A percentile compares a stretch with the other conserved stretches of the same genome.
phyloP scores from a whole-genome alignment of 2,329 filamentous ascomycete species.

The Kalmusia sp. region DNA sequence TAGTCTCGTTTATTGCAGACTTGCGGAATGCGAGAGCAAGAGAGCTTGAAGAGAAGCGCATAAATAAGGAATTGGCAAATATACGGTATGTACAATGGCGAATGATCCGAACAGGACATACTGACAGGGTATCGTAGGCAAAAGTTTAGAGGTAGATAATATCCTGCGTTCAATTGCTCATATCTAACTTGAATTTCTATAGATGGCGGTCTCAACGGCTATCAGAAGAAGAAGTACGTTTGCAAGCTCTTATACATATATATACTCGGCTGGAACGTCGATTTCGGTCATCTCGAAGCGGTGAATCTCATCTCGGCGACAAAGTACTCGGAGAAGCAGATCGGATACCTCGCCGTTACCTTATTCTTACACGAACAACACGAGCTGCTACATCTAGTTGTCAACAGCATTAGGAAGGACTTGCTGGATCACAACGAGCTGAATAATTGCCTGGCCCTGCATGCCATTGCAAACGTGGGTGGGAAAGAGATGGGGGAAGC shows the following conservation, averaged over 20 bases:
- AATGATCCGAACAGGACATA: slow-evolving; percentile 12
- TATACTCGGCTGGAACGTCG: slow-evolving; percentile 98
- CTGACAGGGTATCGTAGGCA: slow-evolving; percentile 62
- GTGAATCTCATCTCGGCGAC: slow-evolving; percentile 96
- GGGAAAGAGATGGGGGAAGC: slow-evolving; percentile 97
- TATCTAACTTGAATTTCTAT: slow-evolving; percentile 20
- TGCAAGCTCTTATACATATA: slow-evolving; percentile 99
- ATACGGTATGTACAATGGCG: slow-evolving; percentile 69
- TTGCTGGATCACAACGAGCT: slow-evolving; percentile 93
- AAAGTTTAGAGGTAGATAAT: slow-evolving; percentile 80
- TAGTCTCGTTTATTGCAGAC: slow-evolving; percentile 98
- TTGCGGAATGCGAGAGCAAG: slow-evolving; percentile 91
- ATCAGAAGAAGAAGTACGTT: slow-evolving; percentile 99
- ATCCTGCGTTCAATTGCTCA: slow-evolving; percentile 3
- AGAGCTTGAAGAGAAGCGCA: slow-evolving; percentile 97
- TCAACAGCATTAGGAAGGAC: slow-evolving; percentile 98
- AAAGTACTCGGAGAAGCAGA: slow-evolving; percentile 99
- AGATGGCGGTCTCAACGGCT: slow-evolving; percentile 90
- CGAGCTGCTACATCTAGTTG: slow-evolving; percentile 92
- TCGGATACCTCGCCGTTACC: slow-evolving; percentile 96
- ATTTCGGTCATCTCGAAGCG: slow-evolving; percentile 97
- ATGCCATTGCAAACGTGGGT: slow-evolving; percentile 97
- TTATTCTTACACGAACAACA: slow-evolving; percentile 97
- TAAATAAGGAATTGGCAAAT: slow-evolving; percentile 99
- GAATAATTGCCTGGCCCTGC: slow-evolving; percentile 94